Evolutionary conservation across 768 basidiomycete genomes (phyloP).

Genomic region (Rhodotorula taiwanensis): DNA sequence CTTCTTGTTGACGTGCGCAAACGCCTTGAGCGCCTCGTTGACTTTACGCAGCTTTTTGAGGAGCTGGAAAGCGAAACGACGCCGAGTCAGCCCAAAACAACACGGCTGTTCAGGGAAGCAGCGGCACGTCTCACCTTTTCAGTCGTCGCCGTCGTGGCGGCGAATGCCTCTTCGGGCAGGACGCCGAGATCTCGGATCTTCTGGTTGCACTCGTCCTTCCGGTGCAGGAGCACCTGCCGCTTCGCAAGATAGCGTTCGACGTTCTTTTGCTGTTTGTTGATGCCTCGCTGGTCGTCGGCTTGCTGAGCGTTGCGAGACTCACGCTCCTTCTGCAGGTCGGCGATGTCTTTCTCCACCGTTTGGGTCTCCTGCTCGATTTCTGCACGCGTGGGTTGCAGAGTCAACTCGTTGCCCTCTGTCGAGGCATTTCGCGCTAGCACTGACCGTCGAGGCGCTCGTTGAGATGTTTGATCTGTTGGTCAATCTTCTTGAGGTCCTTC

Average conservation of each 20-base stretch:
- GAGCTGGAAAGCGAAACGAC: constrained; percentile 52
- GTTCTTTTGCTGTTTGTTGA: constrained; percentile 87
- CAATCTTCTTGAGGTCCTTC: constrained; percentile 64
- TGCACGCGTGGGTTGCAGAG: too few relatives aligned
- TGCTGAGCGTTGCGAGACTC: constrained; percentile 77
- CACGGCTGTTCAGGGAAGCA: background rate
- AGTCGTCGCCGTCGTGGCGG: constrained; percentile 64
- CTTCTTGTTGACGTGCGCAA: constrained; percentile 98
- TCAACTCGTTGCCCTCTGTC: too few relatives aligned
- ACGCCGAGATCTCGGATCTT: constrained; percentile 95
- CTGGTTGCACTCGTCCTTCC: constrained; percentile 90
- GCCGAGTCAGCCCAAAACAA: too few relatives aligned
- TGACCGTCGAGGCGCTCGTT: constrained; percentile 60
- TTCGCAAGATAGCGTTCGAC: constrained; percentile 92
- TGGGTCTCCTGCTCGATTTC: constrained; percentile 46
- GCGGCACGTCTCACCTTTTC: constrained; percentile 59
- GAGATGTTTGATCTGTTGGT: constrained; percentile 59
- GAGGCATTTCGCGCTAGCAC: constrained; percentile 4
- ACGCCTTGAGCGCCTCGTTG: constrained; percentile 90
- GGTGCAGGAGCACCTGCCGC: constrained; percentile 68
- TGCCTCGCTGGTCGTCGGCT: constrained; percentile 72
- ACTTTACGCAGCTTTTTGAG: constrained; percentile 86
- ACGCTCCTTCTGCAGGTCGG: constrained; percentile 48
- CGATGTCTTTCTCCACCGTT: constrained; percentile 17
- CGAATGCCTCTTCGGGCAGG: constrained; percentile 91